A percentile compares a stretch with the other conserved stretches of the same genome.
These are phyloP conservation scores for Pseudohalonectria lignicola DNA, from an alignment of 2,329 filamentous ascomycete genomes.

Conservation along the genomic window DNA sequence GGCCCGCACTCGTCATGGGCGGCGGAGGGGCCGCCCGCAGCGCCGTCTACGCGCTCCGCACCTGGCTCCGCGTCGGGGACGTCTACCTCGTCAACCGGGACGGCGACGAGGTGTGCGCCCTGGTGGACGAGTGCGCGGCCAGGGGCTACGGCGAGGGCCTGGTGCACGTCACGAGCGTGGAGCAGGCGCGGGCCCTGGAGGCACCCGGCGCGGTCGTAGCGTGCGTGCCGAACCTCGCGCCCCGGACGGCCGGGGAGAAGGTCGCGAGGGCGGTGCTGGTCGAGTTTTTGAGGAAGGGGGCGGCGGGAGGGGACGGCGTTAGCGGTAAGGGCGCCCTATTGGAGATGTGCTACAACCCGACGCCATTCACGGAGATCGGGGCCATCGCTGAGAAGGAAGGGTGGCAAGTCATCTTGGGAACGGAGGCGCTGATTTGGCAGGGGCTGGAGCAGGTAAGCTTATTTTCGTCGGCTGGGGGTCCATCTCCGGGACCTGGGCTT, in stretches of 20 bases:
- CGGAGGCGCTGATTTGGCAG: slow-evolving; percentile 69
- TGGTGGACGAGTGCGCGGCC: slow-evolving; percentile 51
- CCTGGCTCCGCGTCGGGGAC: slow-evolving; percentile 53
- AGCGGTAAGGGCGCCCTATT: slow-evolving; percentile 55
- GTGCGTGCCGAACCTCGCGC: slow-evolving; percentile 68
- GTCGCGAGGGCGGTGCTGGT: slow-evolving; percentile 45
- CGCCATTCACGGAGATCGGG: slow-evolving; percentile 56
- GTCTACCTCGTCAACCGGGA: slow-evolving; percentile 76
- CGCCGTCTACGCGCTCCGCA: slow-evolving; percentile 64
- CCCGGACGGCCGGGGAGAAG: slow-evolving; percentile 51
- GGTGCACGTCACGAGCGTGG: slow-evolving; percentile 47
- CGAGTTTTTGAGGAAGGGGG: slow-evolving; percentile 26
- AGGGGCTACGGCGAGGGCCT: slow-evolving; percentile 50
- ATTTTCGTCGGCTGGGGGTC: too few species aligned
- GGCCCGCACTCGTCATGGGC: slow-evolving; percentile 63
- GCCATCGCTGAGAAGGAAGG: slow-evolving; percentile 47
- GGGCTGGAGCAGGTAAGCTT: slow-evolving; percentile 51
- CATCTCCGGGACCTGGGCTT: too few species aligned
- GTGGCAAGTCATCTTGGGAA: slow-evolving; percentile 67
- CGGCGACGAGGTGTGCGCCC: slow-evolving; percentile 50
- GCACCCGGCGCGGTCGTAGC: slow-evolving; percentile 58
- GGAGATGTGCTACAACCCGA: slow-evolving; percentile 78
- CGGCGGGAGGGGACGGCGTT: not conserved
- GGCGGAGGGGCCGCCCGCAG: slow-evolving; percentile 70
- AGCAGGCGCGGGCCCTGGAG: slow-evolving; percentile 47